A percentile compares a stretch with the other conserved stretches of the same genome.
Conservation (phyloP, 495 filamentous ascomycete genomes). For the Neurospora tetrasperma region DNA sequence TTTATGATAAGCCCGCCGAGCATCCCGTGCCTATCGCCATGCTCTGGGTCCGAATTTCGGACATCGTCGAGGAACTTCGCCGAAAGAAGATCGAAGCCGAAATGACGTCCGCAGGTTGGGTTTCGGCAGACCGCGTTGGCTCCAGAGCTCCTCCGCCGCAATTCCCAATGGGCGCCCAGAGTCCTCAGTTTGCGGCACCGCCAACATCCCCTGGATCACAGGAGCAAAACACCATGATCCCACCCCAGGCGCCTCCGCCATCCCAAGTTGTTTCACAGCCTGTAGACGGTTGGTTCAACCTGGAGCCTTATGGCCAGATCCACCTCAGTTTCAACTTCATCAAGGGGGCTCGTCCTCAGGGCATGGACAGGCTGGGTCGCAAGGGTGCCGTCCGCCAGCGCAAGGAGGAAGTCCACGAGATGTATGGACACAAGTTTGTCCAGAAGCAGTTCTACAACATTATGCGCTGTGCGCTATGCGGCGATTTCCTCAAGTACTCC, state of each 20-base stretch:
- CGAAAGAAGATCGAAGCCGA: constrained; percentile 96
- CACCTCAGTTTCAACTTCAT: constrained; percentile 75
- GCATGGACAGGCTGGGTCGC: constrained; percentile 77
- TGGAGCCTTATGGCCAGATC: constrained; percentile 89
- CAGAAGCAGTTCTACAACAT: constrained; percentile 99
- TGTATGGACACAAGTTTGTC: constrained; percentile 98
- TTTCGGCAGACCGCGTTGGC: constrained; percentile 88
- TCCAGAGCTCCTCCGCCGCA: constrained; percentile 36
- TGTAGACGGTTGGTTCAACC: constrained; percentile 92
- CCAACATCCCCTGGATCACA: constrained; percentile 24
- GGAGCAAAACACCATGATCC: constrained; percentile 7
- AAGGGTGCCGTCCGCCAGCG: constrained; percentile 94
- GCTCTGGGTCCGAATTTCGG: constrained; percentile 92
- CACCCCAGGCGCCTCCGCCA: constrained; percentile 15
- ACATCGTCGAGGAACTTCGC: constrained; percentile 95
- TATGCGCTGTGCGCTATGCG: constrained; percentile 98
- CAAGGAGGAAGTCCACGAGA: constrained; percentile 95
- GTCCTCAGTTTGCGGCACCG: constrained; percentile 32
- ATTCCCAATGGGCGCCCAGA: constrained; percentile 42
- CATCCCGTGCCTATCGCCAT: constrained; percentile 88
- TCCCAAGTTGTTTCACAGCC: constrained; percentile 47
- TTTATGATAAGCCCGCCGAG: constrained; percentile 89
- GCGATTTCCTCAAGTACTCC: constrained; percentile 96
- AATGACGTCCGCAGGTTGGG: constrained; percentile 84
- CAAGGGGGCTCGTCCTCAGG: constrained; percentile 48